phyloP scores from a whole-genome alignment of 306 rosid species.

The Echinosophora koreensis region DNA sequence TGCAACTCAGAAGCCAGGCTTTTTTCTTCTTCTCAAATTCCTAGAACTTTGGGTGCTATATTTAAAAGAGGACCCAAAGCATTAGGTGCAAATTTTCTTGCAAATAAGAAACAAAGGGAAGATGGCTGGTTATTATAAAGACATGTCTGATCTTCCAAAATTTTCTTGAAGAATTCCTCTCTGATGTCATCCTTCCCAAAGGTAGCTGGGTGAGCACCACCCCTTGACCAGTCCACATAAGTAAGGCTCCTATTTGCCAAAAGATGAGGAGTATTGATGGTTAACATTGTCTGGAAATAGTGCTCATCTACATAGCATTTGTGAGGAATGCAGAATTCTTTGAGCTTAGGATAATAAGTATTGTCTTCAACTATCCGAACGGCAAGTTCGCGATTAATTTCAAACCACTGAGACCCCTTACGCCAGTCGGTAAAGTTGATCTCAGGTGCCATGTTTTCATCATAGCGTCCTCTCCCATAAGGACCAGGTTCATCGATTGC shows the following conservation, averaged over 20 bases:
- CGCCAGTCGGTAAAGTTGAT: conserved; percentile 90
- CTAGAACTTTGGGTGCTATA: conserved; percentile 70
- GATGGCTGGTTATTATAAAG: conserved; percentile 89
- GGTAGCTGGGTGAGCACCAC: conserved; percentile 99
- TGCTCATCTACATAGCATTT: conserved; percentile 96
- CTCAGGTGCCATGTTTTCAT: conserved; percentile 77
- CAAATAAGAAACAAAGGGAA: conserved; percentile 89
- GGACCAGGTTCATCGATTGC: conserved; percentile 90
- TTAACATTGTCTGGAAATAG: conserved; percentile 94
- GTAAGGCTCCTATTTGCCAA: conserved; percentile 91
- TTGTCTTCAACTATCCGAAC: conserved; percentile 71
- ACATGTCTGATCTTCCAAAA: conserved; percentile 63
- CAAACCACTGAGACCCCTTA: conserved; percentile 97
- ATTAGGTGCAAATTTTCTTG: conserved; percentile 94
- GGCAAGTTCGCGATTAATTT: conserved; percentile 79
- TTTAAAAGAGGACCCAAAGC: conserved; percentile 83
- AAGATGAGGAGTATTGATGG: conserved; percentile 73
- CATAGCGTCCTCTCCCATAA: conserved; percentile 94
- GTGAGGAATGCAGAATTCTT: conserved; percentile 78
- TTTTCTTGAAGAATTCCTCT: conserved; percentile 78
- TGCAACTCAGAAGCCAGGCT: conserved; percentile 41
- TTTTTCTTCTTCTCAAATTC: conserved; percentile 58
- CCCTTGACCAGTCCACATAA: conserved; percentile 97
- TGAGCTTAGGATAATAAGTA: conserved; percentile 75
- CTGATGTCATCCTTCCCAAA: conserved; percentile 85